Evolutionary conservation across 2,329 filamentous ascomycete species (phyloP), one percentile per base, ranked within the genome.

Genomic region (Scytalidium sp.): DNA sequence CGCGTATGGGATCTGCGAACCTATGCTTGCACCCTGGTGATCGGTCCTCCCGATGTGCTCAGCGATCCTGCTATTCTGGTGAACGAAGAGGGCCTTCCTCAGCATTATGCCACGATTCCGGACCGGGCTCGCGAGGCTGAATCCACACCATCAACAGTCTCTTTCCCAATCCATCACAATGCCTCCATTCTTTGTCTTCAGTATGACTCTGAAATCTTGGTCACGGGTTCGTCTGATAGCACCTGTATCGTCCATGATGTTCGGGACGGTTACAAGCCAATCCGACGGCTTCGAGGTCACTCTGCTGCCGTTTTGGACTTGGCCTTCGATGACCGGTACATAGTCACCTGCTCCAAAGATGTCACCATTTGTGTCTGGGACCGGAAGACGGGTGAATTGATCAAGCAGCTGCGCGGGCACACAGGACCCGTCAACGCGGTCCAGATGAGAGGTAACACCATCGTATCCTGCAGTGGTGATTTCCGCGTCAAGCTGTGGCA

Each of bases 341-440:
- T 99, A 61, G 87, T 97, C 45, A 97, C 93, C 4, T 99, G 94
- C 75, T 96, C 90, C 66, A 99, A 99, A 70, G 94, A 99, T 70
- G 84, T 87, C 39, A 92, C 81, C 55, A 96, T 99, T 64, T 95
- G 92, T 64, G 85, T 99, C 20, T 97, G 93, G 93, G 89, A 96
- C 63, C 88, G 94, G 42, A 73, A 81, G 49, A 94, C 89, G 0
- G 89, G 90, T 29, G 72, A 74, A 9, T 76, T 95, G 43, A 70
- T 96, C 43, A 89, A 88, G 62, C 87, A 89, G 61, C 80, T 99
- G 44, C 80, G 82, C 29, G 94, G 93, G 7, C 94, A 99, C 68
- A 79, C 83, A 2, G 94, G 94, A 0, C 94, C 94, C 1, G 94
- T 99, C 58, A 99, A 99, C 64, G 92, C 94, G 1, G 91, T 99